Evolutionary conservation across 345 rosid species (phyloP).

Genomic region (Eutrema heterophyllum): DNA sequence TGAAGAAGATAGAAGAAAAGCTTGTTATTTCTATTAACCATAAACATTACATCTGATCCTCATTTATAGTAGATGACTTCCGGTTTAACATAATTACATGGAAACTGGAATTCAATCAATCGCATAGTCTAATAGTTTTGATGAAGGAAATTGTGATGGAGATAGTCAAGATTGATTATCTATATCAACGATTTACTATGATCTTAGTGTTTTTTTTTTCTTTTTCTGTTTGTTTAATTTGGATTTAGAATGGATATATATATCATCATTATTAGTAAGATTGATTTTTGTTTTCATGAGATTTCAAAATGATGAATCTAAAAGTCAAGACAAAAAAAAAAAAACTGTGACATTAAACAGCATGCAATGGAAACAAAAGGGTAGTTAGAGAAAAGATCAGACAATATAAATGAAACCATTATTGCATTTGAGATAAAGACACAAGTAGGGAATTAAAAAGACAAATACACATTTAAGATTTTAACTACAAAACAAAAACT

Average conservation of each 20-base stretch:
- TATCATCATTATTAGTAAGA: no score
- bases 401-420: constrained; percentile 21
- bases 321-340: not conserved
- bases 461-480: constrained; percentile 2
- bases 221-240: no score
- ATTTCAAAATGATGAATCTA: constrained; percentile 5
- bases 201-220: not conserved
- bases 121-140: no score
- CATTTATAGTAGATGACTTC: no score
- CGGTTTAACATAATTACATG: no score
- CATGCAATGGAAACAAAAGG: constrained; percentile 12
- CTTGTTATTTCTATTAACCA: no score
- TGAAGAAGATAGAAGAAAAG: no score
- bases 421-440: constrained; percentile 13
- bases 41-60: no score
- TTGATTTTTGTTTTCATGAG: not conserved
- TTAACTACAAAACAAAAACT: constrained; percentile 5
- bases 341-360: not conserved
- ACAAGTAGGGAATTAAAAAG: not conserved
- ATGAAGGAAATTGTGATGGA: not conserved
- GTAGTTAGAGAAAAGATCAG: constrained; percentile 13
- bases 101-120: no score
- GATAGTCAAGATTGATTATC: not conserved
- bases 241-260: no score
- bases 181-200: not conserved